These are phyloP conservation scores for Monilinia laxa DNA, from an alignment of 2,329 filamentous ascomycete genomes.

Conservation along the genomic window DNA sequence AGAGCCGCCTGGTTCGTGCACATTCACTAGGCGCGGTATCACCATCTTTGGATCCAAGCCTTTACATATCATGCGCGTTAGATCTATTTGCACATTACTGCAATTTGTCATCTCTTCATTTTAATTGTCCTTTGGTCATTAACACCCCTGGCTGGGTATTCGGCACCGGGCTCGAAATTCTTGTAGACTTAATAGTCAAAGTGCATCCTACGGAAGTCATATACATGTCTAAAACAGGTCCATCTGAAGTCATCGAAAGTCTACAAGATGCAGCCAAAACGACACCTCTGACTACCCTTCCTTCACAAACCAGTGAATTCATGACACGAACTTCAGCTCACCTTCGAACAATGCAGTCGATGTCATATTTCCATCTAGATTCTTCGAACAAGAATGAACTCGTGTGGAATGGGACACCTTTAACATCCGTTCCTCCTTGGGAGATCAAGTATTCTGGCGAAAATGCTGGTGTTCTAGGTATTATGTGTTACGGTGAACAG, in stretches of 20 bases:
- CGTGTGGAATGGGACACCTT: slow-evolving; percentile 53
- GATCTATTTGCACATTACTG: slow-evolving; percentile 63
- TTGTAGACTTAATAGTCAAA: slow-evolving; percentile 55
- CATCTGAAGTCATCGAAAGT: slow-evolving; percentile 55
- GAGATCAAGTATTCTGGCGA: slow-evolving; percentile 58
- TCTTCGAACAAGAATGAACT: slow-evolving; percentile 27
- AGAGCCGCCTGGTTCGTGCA: slow-evolving; percentile 52
- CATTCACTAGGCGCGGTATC: slow-evolving; percentile 67
- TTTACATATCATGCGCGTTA: slow-evolving; percentile 63
- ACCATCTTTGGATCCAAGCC: slow-evolving; percentile 63
- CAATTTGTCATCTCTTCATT: slow-evolving; percentile 43
- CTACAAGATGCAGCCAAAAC: slow-evolving; percentile 46
- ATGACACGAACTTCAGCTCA: slow-evolving; percentile 62
- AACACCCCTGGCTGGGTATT: slow-evolving; percentile 76
- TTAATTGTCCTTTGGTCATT: slow-evolving; percentile 60
- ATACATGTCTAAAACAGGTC: slow-evolving; percentile 66
- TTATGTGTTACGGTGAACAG: slow-evolving; percentile 67
- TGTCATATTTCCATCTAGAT: slow-evolving; percentile 71
- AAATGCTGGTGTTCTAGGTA: slow-evolving; percentile 57
- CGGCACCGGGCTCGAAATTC: slow-evolving; percentile 65
- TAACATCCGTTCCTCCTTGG: slow-evolving; percentile 60
- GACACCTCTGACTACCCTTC: slow-evolving; percentile 51
- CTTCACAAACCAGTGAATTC: slow-evolving; percentile 58
- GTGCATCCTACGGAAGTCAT: slow-evolving; percentile 61
- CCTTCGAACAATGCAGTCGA: slow-evolving; percentile 70